A percentile compares a stretch with the other conserved stretches of the same genome.
These are phyloP conservation scores for Scheffersomyces coipomensis DNA, from an alignment of 805 yeast genomes.

Conservation along the genomic window DNA sequence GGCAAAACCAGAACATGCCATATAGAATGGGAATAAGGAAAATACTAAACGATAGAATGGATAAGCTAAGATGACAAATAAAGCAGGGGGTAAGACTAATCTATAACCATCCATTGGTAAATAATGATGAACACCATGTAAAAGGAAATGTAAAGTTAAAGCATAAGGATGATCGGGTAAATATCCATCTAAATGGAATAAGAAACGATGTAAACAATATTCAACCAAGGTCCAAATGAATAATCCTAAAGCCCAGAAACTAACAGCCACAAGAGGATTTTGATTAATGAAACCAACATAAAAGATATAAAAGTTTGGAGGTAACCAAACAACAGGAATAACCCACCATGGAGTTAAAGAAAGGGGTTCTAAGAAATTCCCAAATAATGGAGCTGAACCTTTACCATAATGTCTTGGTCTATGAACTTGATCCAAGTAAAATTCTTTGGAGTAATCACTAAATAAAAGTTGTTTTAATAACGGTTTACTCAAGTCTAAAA, in stretches of 20 bases:
- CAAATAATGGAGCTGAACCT: slow-evolving; percentile 94
- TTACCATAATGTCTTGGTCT: slow-evolving; percentile 98
- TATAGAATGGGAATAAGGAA: slow-evolving; percentile 68
- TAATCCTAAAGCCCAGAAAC: slow-evolving; percentile 75
- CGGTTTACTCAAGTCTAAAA: slow-evolving; percentile 82
- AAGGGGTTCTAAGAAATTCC: slow-evolving; percentile 90
- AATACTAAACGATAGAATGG: slow-evolving; percentile 86
- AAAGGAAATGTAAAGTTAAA: slow-evolving; percentile 79
- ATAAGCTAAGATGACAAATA: slow-evolving; percentile 65
- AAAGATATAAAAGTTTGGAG: slow-evolving; percentile 66
- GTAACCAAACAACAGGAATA: slow-evolving; percentile 85
- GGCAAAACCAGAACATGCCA: slow-evolving; percentile 90
- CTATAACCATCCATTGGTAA: slow-evolving; percentile 95
- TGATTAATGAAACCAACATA: slow-evolving; percentile 54
- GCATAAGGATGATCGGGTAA: slow-evolving; percentile 79
- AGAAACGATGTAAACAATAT: slow-evolving; percentile 81
- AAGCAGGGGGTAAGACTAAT: slow-evolving; percentile 94
- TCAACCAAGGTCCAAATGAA: slow-evolving; percentile 93
- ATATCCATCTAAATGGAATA: slow-evolving; percentile 87
- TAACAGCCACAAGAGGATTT: slow-evolving; percentile 45
- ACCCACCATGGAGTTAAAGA: slow-evolving; percentile 94
- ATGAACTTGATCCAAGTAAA: slow-evolving; percentile 93
- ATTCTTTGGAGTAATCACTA: slow-evolving; percentile 77
- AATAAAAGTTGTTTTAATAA: slow-evolving; percentile 75
- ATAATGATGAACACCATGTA: slow-evolving; percentile 97